phyloP scores from a whole-genome alignment of 331 rosid genomes.

The Acacia pycnantha region DNA sequence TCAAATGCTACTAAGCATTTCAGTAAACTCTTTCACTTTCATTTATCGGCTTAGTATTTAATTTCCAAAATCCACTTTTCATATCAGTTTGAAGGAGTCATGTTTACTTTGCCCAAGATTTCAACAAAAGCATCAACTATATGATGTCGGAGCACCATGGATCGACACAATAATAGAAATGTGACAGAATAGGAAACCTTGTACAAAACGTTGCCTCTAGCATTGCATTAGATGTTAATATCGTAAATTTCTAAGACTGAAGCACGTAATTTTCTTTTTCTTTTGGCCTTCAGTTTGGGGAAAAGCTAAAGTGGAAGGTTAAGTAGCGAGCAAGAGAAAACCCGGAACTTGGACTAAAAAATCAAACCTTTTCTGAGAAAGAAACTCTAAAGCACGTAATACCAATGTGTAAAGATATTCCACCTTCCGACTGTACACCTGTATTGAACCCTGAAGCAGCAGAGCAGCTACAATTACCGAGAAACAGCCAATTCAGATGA shows the following conservation, averaged over 20 bases:
- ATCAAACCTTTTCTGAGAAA: too few species aligned
- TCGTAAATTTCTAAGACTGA: not conserved
- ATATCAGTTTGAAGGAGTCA: not conserved
- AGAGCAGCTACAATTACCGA: constrained; percentile 76
- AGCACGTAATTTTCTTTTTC: not conserved
- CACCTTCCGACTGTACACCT: constrained; percentile 38
- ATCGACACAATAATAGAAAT: constrained; percentile 1
- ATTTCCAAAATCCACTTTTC: not conserved
- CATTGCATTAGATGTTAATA: too few species aligned
- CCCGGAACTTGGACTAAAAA: too few species aligned
- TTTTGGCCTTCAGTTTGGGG: not conserved
- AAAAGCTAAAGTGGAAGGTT: not conserved
- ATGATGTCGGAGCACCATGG: not conserved
- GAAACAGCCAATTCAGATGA: constrained; percentile 30
- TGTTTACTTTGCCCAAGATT: not conserved
- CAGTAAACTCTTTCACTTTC: too few species aligned
- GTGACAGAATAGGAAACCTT: not conserved
- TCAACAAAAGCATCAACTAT: not conserved
- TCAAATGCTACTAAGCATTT: too few species aligned
- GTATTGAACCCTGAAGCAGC: constrained; percentile 86
- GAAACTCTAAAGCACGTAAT: not conserved
- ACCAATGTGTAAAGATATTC: constrained; percentile 69
- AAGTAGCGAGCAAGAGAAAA: not conserved
- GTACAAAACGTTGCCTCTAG: not conserved
- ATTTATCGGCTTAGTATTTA: not conserved